phyloP scores from a whole-genome alignment of 169 alveolate species.

The Amoebophrya sp. region DNA sequence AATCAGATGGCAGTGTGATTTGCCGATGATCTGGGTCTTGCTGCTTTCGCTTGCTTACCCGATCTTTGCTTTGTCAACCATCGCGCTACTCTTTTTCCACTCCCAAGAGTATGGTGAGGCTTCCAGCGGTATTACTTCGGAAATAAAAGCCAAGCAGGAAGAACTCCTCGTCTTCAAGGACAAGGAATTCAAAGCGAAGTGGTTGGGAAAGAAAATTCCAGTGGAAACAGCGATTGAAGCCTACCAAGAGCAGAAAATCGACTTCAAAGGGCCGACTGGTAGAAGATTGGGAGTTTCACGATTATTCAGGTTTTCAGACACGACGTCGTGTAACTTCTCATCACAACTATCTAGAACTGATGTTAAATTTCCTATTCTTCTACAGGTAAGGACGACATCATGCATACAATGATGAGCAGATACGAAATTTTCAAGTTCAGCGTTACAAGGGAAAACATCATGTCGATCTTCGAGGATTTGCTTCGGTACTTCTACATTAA shows the following conservation, averaged over 20 bases:
- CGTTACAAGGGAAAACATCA: background rate
- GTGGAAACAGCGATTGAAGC: background rate
- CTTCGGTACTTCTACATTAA: background rate
- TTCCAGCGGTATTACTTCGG: background rate
- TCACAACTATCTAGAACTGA: background rate
- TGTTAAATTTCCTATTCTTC: background rate
- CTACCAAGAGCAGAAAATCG: background rate
- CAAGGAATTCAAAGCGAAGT: background rate
- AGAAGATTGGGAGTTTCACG: background rate
- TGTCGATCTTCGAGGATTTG: background rate
- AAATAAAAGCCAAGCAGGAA: background rate
- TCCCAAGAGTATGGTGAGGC: background rate
- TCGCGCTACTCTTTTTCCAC: background rate
- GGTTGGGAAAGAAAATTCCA: constrained; percentile 2
- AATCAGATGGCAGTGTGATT: background rate
- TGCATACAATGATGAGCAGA: background rate
- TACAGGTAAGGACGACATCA: constrained; percentile 12
- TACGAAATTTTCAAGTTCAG: background rate
- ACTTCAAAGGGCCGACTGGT: constrained; percentile 6
- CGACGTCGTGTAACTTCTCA: no score
- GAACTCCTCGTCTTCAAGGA: background rate
- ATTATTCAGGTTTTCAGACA: no score
- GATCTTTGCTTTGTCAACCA: background rate
- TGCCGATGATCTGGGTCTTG: background rate
- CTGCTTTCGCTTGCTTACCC: background rate